Evolutionary conservation across 1,284 basidiomycete species (phyloP).

Genomic region (Coniferiporia sulphurascens): DNA sequence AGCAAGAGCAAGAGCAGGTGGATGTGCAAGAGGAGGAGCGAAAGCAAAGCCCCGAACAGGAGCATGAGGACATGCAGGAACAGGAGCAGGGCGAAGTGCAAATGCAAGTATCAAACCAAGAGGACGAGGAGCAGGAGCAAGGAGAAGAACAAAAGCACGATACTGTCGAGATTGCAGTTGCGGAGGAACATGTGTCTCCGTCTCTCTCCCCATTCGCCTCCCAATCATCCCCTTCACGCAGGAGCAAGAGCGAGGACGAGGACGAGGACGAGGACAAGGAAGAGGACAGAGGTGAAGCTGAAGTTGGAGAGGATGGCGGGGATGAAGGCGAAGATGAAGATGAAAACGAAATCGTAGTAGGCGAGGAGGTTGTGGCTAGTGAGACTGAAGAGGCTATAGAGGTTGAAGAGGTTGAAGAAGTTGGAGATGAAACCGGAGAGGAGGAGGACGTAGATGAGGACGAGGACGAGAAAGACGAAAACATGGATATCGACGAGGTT

Average conservation of each 20-base stretch:
- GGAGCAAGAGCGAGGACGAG: neutral
- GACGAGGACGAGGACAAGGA: neutral
- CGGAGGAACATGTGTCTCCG: neutral
- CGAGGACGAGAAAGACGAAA: neutral
- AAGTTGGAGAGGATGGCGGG: neutral
- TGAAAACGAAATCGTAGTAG: neutral
- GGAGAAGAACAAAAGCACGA: neutral
- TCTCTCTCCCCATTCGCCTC: constrained; percentile 13
- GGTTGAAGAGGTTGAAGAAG: neutral
- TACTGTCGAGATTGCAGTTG: neutral
- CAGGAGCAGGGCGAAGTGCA: neutral
- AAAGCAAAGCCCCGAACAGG: neutral
- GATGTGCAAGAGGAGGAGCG: neutral
- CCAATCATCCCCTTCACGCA: constrained; percentile 24
- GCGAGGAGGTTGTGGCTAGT: neutral
- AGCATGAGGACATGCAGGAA: neutral
- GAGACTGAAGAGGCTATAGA: neutral
- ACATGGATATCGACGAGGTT: neutral
- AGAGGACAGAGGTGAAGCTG: neutral
- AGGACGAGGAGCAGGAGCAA: neutral
- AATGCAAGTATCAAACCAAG: neutral
- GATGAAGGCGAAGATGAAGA: neutral
- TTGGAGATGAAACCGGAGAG: neutral
- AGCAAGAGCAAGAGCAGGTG: neutral
- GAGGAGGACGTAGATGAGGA: neutral